These are phyloP conservation scores for Malassezia slooffiae DNA, from an alignment of 1,284 basidiomycete species.

Conservation along the genomic window DNA sequence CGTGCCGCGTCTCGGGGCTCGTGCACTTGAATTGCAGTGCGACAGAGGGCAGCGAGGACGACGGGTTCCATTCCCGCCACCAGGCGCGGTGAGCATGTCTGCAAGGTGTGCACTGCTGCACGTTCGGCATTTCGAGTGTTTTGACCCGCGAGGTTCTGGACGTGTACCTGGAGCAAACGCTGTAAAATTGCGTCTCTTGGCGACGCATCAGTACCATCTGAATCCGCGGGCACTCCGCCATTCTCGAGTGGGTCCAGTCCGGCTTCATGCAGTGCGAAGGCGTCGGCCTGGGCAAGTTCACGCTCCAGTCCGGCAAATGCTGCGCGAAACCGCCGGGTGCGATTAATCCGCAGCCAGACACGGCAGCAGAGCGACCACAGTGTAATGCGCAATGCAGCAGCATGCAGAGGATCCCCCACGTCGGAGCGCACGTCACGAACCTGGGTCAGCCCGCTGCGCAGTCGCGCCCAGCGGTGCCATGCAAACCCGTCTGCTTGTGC, in stretches of 20 bases:
- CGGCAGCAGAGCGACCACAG: slow-evolving; percentile 14
- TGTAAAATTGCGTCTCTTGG: slow-evolving; percentile 4
- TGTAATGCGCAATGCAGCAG: slow-evolving; percentile 8
- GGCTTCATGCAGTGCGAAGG: too few relatives aligned
- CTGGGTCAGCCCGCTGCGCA: background rate
- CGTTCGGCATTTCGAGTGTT: slow-evolving; percentile 1
- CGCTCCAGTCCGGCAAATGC: background rate
- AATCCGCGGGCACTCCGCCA: too few relatives aligned
- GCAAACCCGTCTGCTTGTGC: slow-evolving; percentile 11
- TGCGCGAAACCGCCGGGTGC: slow-evolving; percentile 5
- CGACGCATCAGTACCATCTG: too few relatives aligned
- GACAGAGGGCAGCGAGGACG: background rate
- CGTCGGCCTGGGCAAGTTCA: background rate
- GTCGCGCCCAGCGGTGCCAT: slow-evolving; percentile 7
- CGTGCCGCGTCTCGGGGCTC: slow-evolving; percentile 1
- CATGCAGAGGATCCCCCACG: background rate
- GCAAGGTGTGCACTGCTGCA: background rate
- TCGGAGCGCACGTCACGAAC: background rate
- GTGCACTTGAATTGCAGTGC: slow-evolving; percentile 1
- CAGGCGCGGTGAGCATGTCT: background rate
- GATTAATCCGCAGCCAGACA: slow-evolving; percentile 11
- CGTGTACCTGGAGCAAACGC: slow-evolving; percentile 7
- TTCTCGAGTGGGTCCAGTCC: too few relatives aligned
- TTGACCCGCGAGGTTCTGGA: slow-evolving; percentile 5
- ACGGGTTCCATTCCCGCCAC: background rate